Base-by-base conservation (phyloP, 2,329 filamentous ascomycete species). In the Monilinia polystroma region DNA sequence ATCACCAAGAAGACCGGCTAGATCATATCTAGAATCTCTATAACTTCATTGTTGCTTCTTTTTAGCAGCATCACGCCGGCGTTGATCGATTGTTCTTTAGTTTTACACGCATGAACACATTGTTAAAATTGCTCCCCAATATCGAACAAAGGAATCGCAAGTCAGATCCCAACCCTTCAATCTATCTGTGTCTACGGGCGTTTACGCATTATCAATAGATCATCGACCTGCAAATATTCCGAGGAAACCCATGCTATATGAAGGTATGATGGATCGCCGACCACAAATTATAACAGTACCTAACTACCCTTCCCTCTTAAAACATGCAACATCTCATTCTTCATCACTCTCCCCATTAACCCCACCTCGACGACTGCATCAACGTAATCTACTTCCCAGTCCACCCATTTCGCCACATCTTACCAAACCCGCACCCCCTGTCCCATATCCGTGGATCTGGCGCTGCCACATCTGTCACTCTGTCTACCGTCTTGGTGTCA, bases 401-500 rank as follows among this genome's bases (percentile, higher is more conserved):
- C 66, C 66, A n/a, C 53, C 60, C 18, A 35, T 63, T 26, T 63
- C 66, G 18, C 59, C 60, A 11, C 47, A 26, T 49, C 23, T 55
- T 20, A n/a, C 14, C 35, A 64, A 53, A 10, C 74, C 74, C 0
- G 74, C 59, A 64, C 6, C 75, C 71, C 3, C 73, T 72, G 6
- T 74, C 72, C 10, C 70, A 64, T n/a, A 54, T 14, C 70, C 77
- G n/a, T 78, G 75, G 76, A 63, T 78, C 12, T 78, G 77, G 77
- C 73, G 75, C 20, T 78, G 77, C 64, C 76, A 77, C 63, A 67
- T 68, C 16, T 78, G 77, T 58, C 67, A 67, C 5, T 74, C 64
- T 0, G 64, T 74, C 12, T 78, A 77, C 65, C 70, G 68, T 10
- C 72, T 78, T 14, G 73, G 72, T 8, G 75, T 74, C 63, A 78